A percentile compares a stretch with the other conserved stretches of the same genome.
Evolutionary conservation across 2,329 filamentous ascomycete species (phyloP).

Genomic region (Cordyceps javanica): DNA sequence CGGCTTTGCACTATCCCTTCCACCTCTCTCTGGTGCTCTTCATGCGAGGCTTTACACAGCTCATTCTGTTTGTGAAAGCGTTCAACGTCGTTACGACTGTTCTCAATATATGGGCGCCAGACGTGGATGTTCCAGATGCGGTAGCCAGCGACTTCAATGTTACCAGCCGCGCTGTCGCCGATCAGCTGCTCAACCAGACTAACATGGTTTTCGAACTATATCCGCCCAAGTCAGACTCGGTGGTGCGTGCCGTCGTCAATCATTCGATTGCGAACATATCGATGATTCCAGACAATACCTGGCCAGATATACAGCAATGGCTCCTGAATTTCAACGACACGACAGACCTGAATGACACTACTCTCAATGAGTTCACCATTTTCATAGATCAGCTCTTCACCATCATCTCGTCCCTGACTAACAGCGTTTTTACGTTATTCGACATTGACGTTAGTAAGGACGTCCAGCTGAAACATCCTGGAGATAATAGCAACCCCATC

Average conservation of each 20-base stretch:
- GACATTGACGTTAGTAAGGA: slow-evolving; percentile 25
- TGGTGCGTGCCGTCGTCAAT: slow-evolving; percentile 17
- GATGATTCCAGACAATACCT: slow-evolving; percentile 22
- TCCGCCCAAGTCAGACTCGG: slow-evolving; percentile 21
- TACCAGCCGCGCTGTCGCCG: slow-evolving; percentile 18
- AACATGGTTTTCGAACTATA: slow-evolving; percentile 22
- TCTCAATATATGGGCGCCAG: neutral
- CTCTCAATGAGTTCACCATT: neutral
- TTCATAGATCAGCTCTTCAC: neutral
- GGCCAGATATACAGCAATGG: slow-evolving; percentile 18
- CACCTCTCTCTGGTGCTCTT: slow-evolving; percentile 57
- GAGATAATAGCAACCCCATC: slow-evolving; percentile 16
- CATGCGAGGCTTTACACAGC: slow-evolving; percentile 57
- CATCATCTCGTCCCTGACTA: slow-evolving; percentile 1
- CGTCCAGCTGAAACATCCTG: slow-evolving; percentile 15
- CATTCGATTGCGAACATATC: slow-evolving; percentile 24
- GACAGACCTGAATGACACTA: slow-evolving; percentile 2
- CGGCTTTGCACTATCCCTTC: slow-evolving; percentile 54
- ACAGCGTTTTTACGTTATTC: slow-evolving; percentile 8
- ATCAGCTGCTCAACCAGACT: slow-evolving; percentile 16
- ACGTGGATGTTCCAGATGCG: neutral
- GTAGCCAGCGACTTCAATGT: neutral
- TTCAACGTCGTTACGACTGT: slow-evolving; percentile 24
- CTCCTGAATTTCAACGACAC: slow-evolving; percentile 7
- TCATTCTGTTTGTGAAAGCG: slow-evolving; percentile 41